These are phyloP conservation scores for Aspergillus fumigatus DNA, from an alignment of 2,329 filamentous ascomycete genomes.

Conservation along the genomic window DNA sequence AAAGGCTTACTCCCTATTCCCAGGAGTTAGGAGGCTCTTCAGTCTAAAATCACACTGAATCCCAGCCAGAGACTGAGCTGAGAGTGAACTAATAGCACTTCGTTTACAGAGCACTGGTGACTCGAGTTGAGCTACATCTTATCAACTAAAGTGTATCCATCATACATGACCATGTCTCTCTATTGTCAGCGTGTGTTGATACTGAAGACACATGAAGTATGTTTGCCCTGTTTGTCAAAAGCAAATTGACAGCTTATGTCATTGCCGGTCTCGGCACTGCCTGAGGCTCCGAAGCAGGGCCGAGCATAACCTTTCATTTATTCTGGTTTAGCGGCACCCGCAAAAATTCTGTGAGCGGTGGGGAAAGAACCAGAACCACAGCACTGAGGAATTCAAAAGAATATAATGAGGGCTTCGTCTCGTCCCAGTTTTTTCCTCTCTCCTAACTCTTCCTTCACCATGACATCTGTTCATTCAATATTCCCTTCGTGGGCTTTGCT, in stretches of 20 bases:
- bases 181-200: not conserved
- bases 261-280: not conserved
- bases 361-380: slow-evolving; percentile 7
- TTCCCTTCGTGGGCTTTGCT: slow-evolving; percentile 21
- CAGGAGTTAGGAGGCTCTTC: not conserved
- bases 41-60: not conserved
- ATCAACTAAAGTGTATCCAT: not conserved
- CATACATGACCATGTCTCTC: not conserved
- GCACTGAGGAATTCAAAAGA: slow-evolving; percentile 6
- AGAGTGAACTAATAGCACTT: not conserved
- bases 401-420: slow-evolving; percentile 9
- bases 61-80: not conserved
- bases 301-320: slow-evolving; percentile 7
- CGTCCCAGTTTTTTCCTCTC: slow-evolving; percentile 8
- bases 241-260: not conserved
- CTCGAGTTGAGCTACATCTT: not conserved
- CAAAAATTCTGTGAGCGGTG: slow-evolving; percentile 15
- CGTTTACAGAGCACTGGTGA: not conserved
- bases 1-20: not conserved
- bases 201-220: not conserved
- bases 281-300: not conserved
- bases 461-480: slow-evolving; percentile 14
- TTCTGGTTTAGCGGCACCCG: slow-evolving; percentile 17
- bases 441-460: slow-evolving; percentile 21
- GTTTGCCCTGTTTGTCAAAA: not conserved